Evolutionary conservation across 768 basidiomycete species (phyloP).

Genomic region (Xerocomellus dryophilus): DNA sequence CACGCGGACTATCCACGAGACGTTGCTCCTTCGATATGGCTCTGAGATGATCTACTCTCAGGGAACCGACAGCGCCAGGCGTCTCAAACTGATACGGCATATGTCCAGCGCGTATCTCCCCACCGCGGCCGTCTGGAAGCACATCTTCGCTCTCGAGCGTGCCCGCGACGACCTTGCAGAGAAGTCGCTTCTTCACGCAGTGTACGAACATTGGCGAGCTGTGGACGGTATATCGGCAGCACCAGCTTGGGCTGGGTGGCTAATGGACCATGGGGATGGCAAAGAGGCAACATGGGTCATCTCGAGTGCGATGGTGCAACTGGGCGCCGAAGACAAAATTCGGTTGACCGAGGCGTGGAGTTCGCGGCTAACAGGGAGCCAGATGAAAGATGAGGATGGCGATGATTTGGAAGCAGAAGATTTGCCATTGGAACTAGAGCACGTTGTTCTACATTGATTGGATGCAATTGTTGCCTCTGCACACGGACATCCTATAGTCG

Average conservation of each 20-base stretch:
- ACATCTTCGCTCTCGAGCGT: slow-evolving; percentile 36
- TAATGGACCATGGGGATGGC: slow-evolving; percentile 40
- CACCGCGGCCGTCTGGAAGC: slow-evolving; percentile 43
- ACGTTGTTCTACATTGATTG: not conserved
- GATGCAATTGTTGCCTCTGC: not conserved
- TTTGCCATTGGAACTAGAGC: slow-evolving; percentile 15
- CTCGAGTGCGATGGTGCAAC: slow-evolving; percentile 30
- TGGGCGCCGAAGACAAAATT: slow-evolving; percentile 27
- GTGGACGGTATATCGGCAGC: slow-evolving; percentile 38
- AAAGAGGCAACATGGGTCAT: slow-evolving; percentile 40
- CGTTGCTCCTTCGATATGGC: slow-evolving; percentile 46
- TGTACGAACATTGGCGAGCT: slow-evolving; percentile 45
- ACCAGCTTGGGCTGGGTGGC: slow-evolving; percentile 47
- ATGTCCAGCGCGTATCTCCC: slow-evolving; percentile 43
- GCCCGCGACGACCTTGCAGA: slow-evolving; percentile 15
- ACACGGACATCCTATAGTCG: too few relatives aligned
- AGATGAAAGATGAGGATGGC: slow-evolving; percentile 10
- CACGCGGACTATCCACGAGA: slow-evolving; percentile 43
- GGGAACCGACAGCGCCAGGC: slow-evolving; percentile 14
- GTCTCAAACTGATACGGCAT: slow-evolving; percentile 35
- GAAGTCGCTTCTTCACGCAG: slow-evolving; percentile 18
- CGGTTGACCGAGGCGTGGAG: slow-evolving; percentile 39
- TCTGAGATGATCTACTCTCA: slow-evolving; percentile 29
- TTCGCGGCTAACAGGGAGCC: slow-evolving; percentile 13
- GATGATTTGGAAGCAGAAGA: slow-evolving; percentile 12